Conservation (phyloP, 2,329 filamentous ascomycete genomes). For the Massarina eburnea region DNA sequence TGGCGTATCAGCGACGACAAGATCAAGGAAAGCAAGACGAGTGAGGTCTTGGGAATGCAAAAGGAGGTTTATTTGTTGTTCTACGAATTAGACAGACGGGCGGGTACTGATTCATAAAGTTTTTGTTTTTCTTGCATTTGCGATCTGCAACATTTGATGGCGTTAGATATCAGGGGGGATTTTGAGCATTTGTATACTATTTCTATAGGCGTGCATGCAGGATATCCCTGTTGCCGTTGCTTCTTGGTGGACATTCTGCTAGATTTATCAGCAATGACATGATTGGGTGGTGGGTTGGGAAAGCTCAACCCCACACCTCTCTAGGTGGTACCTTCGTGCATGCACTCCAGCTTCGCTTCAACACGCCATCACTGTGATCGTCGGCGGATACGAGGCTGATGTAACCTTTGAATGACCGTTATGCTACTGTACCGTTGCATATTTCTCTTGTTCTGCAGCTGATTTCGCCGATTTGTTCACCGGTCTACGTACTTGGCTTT, state of each 20-base stretch:
- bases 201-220: conserved; percentile 1
- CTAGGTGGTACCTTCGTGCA: neutral
- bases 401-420: conserved; percentile 16
- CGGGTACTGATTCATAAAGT: neutral
- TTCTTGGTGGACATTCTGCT: neutral
- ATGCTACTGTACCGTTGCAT: conserved; percentile 19
- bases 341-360: neutral
- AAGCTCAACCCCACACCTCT: conserved; percentile 18
- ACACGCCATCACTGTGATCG: conserved; percentile 4
- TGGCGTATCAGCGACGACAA: conserved; percentile 99
- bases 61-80: conserved; percentile 95
- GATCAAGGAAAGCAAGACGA: conserved; percentile 89
- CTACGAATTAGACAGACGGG: conserved; percentile 73
- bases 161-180: neutral
- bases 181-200: neutral
- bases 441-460: neutral
- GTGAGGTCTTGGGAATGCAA: conserved; percentile 89
- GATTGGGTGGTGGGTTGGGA: conserved; percentile 27
- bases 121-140: neutral
- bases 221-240: neutral
- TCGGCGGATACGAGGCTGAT: conserved; percentile 18
- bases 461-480: neutral
- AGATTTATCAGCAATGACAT: conserved; percentile 13
- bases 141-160: neutral
- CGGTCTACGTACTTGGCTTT: neutral